These are phyloP conservation scores for Sordaria brevicollis DNA, from an alignment of 495 filamentous ascomycete species.

Conservation along the genomic window DNA sequence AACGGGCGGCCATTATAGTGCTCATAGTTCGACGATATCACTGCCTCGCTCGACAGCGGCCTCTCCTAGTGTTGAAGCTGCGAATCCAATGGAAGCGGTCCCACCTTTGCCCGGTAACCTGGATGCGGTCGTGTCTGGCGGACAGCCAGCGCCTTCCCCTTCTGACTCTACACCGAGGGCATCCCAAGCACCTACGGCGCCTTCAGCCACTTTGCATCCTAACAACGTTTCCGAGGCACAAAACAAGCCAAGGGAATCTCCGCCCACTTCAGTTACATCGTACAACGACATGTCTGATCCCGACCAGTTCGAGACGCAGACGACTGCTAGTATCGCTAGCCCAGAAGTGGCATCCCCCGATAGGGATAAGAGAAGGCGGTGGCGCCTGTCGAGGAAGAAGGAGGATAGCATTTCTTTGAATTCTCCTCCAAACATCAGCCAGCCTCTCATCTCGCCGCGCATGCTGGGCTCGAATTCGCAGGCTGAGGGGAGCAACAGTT, in stretches of 20 bases:
- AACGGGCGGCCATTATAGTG: conserved; percentile 65
- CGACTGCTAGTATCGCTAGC: conserved; percentile 14
- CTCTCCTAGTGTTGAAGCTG: conserved; percentile 25
- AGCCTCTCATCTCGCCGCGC: conserved; percentile 35
- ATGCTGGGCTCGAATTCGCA: conserved; percentile 48
- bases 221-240: conserved; percentile 33
- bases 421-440: conserved; percentile 14
- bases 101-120: conserved; percentile 15
- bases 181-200: conserved; percentile 15
- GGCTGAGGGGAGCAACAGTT: conserved; percentile 59
- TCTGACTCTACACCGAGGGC: conserved; percentile 26
- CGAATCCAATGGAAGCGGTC: conserved; percentile 30
- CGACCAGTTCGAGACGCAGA: conserved; percentile 54
- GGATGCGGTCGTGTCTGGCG: conserved; percentile 7
- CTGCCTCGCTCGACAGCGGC: conserved; percentile 39
- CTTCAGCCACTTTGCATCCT: conserved; percentile 20
- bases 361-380: conserved; percentile 57
- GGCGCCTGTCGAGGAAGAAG: conserved; percentile 62
- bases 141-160: conserved; percentile 15
- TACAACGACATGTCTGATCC: conserved; percentile 67
- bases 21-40: conserved; percentile 75
- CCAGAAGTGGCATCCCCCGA: conserved; percentile 30
- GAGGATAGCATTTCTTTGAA: conserved; percentile 25
- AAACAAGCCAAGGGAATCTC: conserved; percentile 53
- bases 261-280: conserved; percentile 61